Evolutionary conservation across 2,329 filamentous ascomycete genomes (phyloP), one percentile per base, ranked within the genome.

Genomic region (Ascochyta lentis): DNA sequence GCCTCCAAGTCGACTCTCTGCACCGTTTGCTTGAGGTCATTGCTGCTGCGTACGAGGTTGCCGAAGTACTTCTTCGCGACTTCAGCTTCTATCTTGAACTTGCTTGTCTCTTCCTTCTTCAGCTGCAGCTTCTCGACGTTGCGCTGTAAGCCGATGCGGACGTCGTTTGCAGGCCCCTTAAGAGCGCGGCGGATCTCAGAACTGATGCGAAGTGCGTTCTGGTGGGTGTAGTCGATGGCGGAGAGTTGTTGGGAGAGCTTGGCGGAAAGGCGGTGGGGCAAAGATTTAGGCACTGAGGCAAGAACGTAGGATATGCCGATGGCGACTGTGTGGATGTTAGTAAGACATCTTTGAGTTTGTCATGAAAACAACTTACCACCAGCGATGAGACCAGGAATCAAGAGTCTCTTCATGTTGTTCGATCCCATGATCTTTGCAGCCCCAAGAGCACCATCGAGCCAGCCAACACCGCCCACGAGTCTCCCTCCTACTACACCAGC

Each of bases 191-290:
- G 91, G 38, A 96, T 92, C 50, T 96, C 90, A 24, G 86, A 84
- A 22, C 91, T 89, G 69, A 99, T 96, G 49, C 95, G 90, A 16
- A 84, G 82, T 40, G 92, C 87, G 79, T 99, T 99, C 63, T 86
- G 79, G 76, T 99, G 95, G 1, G 95, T 91, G 72, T 98, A 99
- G 78, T 99, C 95, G 70, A 96, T 87, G 16, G 89, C 84, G 7
- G 85, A 80, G 34, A 99, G 87, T 68, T 92, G 91, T 29, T 86
- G 81, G 2, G 92, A 89, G 55, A 99, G 90, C 78, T 98, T 98
- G 69, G 84, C 84, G 38, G 89, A 89, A 6, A 99, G 85, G 10
- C 92, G 92, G 49, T 89, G 89, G 1, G 95, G 95, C 0, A 99
- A 86, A 0, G 94, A 95, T 49, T 89, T 86, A 19, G 95, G 95